phyloP scores from a whole-genome alignment of 1,284 basidiomycete species.

The Ustanciosporium gigantosporum region DNA sequence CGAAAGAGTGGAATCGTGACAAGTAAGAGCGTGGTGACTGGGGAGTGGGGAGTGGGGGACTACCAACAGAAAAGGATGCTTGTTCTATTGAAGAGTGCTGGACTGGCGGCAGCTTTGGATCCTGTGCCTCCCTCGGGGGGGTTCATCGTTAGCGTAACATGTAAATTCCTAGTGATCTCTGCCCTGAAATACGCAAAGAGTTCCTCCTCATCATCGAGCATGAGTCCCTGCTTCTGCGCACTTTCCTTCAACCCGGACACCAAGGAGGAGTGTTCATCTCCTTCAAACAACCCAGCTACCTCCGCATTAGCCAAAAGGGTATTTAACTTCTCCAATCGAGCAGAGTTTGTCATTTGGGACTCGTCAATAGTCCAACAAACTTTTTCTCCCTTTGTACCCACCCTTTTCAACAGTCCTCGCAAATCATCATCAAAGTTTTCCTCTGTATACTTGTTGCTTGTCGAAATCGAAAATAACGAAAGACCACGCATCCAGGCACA shows the following conservation, averaged over 20 bases:
- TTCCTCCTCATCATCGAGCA: slow-evolving; percentile 91
- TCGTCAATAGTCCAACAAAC: slow-evolving; percentile 99
- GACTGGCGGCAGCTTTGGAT: slow-evolving; percentile 92
- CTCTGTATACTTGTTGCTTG: slow-evolving; percentile 96
- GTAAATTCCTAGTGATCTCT: slow-evolving; percentile 52
- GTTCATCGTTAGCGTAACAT: slow-evolving; percentile 90
- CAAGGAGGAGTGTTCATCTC: slow-evolving; percentile 88
- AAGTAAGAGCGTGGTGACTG: too few relatives aligned
- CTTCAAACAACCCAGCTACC: slow-evolving; percentile 87
- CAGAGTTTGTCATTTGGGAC: slow-evolving; percentile 96
- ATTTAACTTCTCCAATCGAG: slow-evolving; percentile 98
- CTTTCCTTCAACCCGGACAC: slow-evolving; percentile 99
- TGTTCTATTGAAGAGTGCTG: slow-evolving; percentile 62
- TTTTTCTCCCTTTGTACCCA: slow-evolving; percentile 98
- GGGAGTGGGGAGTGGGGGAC: too few relatives aligned
- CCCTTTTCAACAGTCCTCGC: slow-evolving; percentile 84
- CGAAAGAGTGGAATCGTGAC: too few relatives aligned
- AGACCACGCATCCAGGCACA: slow-evolving; percentile 99
- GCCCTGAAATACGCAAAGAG: slow-evolving; percentile 49
- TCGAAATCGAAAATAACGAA: slow-evolving; percentile 98
- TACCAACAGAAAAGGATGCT: slow-evolving; percentile 53
- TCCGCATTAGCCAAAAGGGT: slow-evolving; percentile 98
- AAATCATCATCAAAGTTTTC: slow-evolving; percentile 98
- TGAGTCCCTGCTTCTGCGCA: slow-evolving; percentile 92
- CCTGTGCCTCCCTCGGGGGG: slow-evolving; percentile 94